phyloP scores from a whole-genome alignment of 768 basidiomycete species.

The Panaeolus cyanescens region DNA sequence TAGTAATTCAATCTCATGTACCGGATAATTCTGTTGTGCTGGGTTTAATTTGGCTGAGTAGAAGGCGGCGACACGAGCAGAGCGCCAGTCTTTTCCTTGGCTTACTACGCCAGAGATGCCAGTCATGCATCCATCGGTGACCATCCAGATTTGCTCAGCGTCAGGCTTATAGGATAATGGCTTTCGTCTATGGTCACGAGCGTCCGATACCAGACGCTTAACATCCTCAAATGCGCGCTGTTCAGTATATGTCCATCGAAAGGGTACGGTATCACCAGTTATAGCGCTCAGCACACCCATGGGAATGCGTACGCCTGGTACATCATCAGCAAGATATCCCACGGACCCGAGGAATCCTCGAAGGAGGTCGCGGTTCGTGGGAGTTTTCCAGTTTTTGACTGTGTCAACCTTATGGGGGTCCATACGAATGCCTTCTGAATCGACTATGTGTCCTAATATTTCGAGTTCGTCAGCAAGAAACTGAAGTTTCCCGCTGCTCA shows the following conservation, averaged over 20 bases:
- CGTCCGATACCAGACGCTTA: slow-evolving; percentile 21
- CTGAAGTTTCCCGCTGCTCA: slow-evolving; percentile 33
- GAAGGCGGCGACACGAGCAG: slow-evolving; percentile 27
- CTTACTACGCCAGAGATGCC: slow-evolving; percentile 30
- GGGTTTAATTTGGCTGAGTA: slow-evolving; percentile 36
- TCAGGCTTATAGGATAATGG: slow-evolving; percentile 18
- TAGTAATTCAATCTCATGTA: too few relatives aligned
- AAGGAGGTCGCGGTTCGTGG: slow-evolving; percentile 32
- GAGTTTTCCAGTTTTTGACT: slow-evolving; percentile 33
- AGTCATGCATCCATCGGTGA: slow-evolving; percentile 31
- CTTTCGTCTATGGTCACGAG: slow-evolving; percentile 20
- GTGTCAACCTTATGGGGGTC: slow-evolving; percentile 45
- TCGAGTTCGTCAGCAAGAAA: slow-evolving; percentile 30
- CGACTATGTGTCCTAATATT: slow-evolving; percentile 26
- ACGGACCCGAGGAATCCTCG: slow-evolving; percentile 31
- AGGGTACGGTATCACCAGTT: slow-evolving; percentile 23
- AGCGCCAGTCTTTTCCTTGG: slow-evolving; percentile 23
- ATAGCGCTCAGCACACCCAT: slow-evolving; percentile 32
- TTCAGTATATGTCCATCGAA: slow-evolving; percentile 28
- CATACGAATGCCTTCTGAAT: slow-evolving; percentile 40
- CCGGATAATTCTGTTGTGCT: slow-evolving; percentile 40
- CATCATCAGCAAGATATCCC: too few relatives aligned
- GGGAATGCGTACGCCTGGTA: slow-evolving; percentile 38
- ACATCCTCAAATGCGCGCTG: slow-evolving; percentile 37
- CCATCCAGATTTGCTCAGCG: slow-evolving; percentile 24